Conservation (phyloP, 495 filamentous ascomycete species). For the Recurvomyces mirabilis region DNA sequence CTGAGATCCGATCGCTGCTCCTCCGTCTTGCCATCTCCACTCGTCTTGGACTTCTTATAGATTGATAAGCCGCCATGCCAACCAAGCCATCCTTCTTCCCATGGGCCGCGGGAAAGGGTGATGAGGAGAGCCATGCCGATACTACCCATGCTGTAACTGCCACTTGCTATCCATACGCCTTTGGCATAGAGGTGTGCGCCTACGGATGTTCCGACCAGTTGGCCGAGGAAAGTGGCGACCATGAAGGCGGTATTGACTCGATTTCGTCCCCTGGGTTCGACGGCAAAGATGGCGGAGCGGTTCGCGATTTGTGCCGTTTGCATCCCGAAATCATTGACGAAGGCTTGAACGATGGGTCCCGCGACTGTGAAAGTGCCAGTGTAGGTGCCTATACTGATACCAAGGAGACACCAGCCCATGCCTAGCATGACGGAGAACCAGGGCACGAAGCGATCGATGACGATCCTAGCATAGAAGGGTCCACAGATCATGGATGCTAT, state of each 20-base stretch:
- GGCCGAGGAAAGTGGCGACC: slow-evolving; percentile 61
- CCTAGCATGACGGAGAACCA: slow-evolving; percentile 57
- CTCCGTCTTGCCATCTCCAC: slow-evolving; percentile 26
- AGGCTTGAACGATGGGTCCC: slow-evolving; percentile 65
- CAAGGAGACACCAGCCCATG: slow-evolving; percentile 43
- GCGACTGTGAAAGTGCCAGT: slow-evolving; percentile 54
- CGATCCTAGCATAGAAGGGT: slow-evolving; percentile 55
- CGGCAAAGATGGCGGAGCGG: slow-evolving; percentile 55
- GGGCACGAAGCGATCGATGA: slow-evolving; percentile 59
- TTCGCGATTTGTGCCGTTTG: slow-evolving; percentile 71
- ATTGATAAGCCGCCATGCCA: slow-evolving; percentile 60
- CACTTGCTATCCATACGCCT: slow-evolving; percentile 59
- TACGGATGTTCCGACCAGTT: slow-evolving; percentile 62
- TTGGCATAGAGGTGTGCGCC: slow-evolving; percentile 60
- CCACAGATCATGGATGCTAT: slow-evolving; percentile 54
- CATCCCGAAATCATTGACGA: slow-evolving; percentile 58
- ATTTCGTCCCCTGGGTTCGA: slow-evolving; percentile 63
- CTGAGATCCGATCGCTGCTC: slow-evolving; percentile 7
- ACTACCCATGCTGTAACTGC: slow-evolving; percentile 56
- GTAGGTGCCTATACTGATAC: slow-evolving; percentile 59
- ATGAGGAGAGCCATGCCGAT: slow-evolving; percentile 48
- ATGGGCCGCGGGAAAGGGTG: slow-evolving; percentile 50
- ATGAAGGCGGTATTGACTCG: slow-evolving; percentile 77
- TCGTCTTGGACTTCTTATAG: slow-evolving; percentile 25
- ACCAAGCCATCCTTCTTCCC: slow-evolving; percentile 61